Evolutionary conservation across 2,329 filamentous ascomycete species (phyloP), one percentile per base, ranked within the genome.

Genomic region (Neurospora sp.): DNA sequence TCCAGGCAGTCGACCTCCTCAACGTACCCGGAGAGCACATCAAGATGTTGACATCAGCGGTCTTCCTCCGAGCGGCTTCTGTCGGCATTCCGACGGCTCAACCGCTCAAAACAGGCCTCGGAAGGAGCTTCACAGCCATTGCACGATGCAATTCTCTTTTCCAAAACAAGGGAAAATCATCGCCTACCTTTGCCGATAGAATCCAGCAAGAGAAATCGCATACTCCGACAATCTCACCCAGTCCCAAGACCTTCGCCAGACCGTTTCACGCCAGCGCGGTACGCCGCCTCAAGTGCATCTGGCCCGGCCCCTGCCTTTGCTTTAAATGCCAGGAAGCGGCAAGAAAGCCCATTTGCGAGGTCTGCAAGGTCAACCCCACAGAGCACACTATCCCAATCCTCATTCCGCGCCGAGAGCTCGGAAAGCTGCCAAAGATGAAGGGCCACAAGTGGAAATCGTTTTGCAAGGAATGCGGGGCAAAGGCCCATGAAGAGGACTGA

Each of bases 71-170:
- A 52, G 19, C 43, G 10, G 17, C 43, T 3, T 7, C n/a, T n/a
- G 3, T 5, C 17, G 19, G 19, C 19, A 52, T 52, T 1, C 1
- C 10, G 2, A 52, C 19, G 43, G 4, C 19, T 52, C 4, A 7
- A 3, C n/a, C 10, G 10, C 43, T 19, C 43, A 23, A 1, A 52
- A 11, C 9, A 52, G 43, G 43, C 3, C 1, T 3, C 19, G 1
- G 19, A 23, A 23, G 43, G 1, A 23, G 43, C 43, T 52, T 13
- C 19, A 19, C 43, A 23, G 4, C n/a, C 43, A 52, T 52, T 52
- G 4, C 43, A 7, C 2, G 0, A 52, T 2, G n/a, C n/a, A 0
- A 4, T 19, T 19, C 7, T 13, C 19, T 7, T 23, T 8, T 23
- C 0, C 43, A 52, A 3, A 23, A 10, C 43, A 52, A 23, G 10